phyloP scores from a whole-genome alignment of 2,329 filamentous ascomycete genomes.

The Sporothrix dimorphospora region DNA sequence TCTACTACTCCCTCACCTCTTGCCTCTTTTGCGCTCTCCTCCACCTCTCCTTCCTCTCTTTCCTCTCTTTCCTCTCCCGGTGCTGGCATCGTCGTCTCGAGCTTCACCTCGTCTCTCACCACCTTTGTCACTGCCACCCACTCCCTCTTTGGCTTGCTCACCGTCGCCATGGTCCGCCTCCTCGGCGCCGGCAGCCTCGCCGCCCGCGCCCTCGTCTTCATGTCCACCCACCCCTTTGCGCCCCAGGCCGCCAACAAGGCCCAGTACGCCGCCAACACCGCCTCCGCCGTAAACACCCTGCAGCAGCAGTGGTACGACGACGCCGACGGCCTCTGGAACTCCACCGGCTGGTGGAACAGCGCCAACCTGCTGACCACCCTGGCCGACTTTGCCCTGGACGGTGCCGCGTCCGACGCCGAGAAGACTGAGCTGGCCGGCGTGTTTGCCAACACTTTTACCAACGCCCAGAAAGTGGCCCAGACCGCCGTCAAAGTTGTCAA shows the following conservation, averaged over 20 bases:
- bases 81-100: conserved; percentile 20
- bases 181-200: conserved; percentile 24
- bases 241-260: conserved; percentile 17
- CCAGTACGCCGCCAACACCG: conserved; percentile 42
- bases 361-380: conserved; percentile 68
- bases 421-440: conserved; percentile 46
- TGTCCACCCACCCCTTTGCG: conserved; percentile 16
- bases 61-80: conserved; percentile 4
- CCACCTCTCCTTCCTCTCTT: neutral
- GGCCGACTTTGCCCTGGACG: conserved; percentile 54
- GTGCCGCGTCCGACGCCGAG: conserved; percentile 41
- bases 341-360: conserved; percentile 73
- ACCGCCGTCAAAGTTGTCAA: conserved; percentile 46
- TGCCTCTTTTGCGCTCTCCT: neutral
- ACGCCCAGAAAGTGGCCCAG: conserved; percentile 49
- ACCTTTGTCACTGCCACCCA: neutral
- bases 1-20: neutral
- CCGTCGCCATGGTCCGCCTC: conserved; percentile 21
- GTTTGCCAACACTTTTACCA: conserved; percentile 50
- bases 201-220: conserved; percentile 26
- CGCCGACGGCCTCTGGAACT: conserved; percentile 64
- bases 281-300: conserved; percentile 47
- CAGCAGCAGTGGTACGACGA: conserved; percentile 63
- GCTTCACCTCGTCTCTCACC: neutral
- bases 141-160: neutral